Base-by-base conservation (phyloP, 345 rosid species). In the Salix viminalis region DNA sequence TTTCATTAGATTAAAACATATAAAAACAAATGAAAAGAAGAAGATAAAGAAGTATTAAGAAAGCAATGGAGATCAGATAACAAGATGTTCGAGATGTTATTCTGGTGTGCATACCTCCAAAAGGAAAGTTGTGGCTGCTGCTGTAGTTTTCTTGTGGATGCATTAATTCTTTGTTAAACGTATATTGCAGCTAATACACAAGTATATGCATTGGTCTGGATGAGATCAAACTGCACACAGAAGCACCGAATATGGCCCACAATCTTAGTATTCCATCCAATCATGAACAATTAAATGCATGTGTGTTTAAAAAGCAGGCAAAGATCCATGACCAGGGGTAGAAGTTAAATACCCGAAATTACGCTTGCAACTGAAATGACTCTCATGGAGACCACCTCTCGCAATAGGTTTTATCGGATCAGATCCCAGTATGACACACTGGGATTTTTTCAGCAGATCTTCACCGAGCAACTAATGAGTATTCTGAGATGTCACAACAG, bases 171-270 rank as follows among this genome's bases (percentile, higher is more conserved):
- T 15, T 21, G 71, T 70, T 46, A 36, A 46, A 34, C 28, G 32
- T 6, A 36, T 65, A 58, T 65, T 61, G 75, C 32, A 65, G 72
- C 73, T 41, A 50, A 56, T 34, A 56, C n/a, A 50, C 67, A 73
- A 26, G 41, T 39, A 75, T 30, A 41, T 67, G 46, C 14, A 44
- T 13, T 62, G 6, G 62, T 44, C 24, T 58, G 34, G 73, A 7
- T 24, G 62, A 60, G 46, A 46, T 64, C 39, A n/a, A 39, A 48
- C 37, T 30, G 65, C 50, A 52, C 37, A 60, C 54, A 41, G 23
- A 56, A 58, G 70, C 76, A 44, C 28, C 62, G 60, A 34, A n/a
- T 68, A 19, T 30, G 70, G 68, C 56, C 0, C 64, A 46, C 8
- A 8, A 3, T 23, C 46, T 7, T 48, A 14, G 37, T 23, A 62